A percentile compares a stretch with the other conserved stretches of the same genome.
Conservation (phyloP, 164 flowering plant species). For the Santalum album region DNA sequence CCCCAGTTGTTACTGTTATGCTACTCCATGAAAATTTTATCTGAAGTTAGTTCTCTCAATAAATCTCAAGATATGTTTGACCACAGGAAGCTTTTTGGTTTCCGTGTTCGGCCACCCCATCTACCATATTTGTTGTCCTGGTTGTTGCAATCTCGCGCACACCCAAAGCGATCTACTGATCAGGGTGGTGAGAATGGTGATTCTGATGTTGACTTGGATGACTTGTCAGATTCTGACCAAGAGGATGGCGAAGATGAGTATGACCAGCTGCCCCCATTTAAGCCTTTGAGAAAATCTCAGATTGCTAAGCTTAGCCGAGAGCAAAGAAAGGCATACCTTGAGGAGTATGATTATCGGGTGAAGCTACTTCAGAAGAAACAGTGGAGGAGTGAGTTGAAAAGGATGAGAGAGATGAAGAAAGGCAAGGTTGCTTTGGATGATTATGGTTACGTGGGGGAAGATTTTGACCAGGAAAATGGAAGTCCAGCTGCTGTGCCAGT, state of each 20-base stretch:
- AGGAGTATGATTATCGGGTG: constrained; percentile 90
- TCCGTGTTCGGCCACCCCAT: constrained; percentile 78
- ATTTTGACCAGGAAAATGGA: constrained; percentile 50
- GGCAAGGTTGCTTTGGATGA: constrained; percentile 38
- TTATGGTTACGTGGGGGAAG: constrained; percentile 38
- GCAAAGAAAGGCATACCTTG: constrained; percentile 82
- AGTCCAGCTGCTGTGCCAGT: constrained; percentile 82
- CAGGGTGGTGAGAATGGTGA: constrained; percentile 74
- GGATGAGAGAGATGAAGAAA: constrained; percentile 56
- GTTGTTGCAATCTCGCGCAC: constrained; percentile 76
- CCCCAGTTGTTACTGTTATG: constrained; percentile 68
- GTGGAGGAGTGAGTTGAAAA: constrained; percentile 77
- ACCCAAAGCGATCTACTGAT: constrained; percentile 75
- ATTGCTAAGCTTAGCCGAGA: constrained; percentile 74
- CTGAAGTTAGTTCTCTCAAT: constrained; percentile 68
- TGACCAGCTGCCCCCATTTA: constrained; percentile 92
- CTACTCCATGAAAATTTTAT: constrained; percentile 77
- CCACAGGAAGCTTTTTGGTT: constrained; percentile 71
- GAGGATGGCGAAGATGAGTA: constrained; percentile 87
- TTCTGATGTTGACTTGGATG: constrained; percentile 75
- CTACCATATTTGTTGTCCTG: constrained; percentile 87
- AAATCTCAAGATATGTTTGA: constrained; percentile 76
- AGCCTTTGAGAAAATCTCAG: constrained; percentile 75
- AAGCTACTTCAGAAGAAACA: constrained; percentile 94
- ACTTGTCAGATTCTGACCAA: constrained; percentile 63